phyloP scores from a whole-genome alignment of 2,329 filamentous ascomycete genomes.

The Calonectria montana region DNA sequence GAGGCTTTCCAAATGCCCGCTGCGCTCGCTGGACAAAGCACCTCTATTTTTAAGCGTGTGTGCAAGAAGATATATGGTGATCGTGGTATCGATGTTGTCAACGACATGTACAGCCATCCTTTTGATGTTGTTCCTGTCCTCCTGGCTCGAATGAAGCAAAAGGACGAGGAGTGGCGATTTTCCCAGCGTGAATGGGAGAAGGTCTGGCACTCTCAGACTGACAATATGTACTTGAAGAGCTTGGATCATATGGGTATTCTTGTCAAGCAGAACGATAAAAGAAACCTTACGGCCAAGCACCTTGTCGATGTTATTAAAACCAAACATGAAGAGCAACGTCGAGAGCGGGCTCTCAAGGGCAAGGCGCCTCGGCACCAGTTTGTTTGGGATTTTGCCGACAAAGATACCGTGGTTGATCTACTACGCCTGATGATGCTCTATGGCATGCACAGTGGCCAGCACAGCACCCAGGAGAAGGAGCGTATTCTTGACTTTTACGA shows the following conservation, averaged over 20 bases:
- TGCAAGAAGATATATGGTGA: conserved; percentile 98
- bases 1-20: conserved; percentile 81
- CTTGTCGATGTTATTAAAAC: conserved; percentile 92
- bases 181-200: conserved; percentile 99
- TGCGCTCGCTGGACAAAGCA: conserved; percentile 90
- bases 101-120: conserved; percentile 85
- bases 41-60: conserved; percentile 95
- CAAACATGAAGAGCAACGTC: conserved; percentile 90
- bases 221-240: conserved; percentile 94
- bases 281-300: conserved; percentile 89
- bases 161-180: conserved; percentile 97
- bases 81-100: conserved; percentile 84
- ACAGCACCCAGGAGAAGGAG: conserved; percentile 78
- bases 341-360: conserved; percentile 72
- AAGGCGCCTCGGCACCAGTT: conserved; percentile 78
- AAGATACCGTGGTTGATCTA: conserved; percentile 73
- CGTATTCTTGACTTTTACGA: conserved; percentile 81
- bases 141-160: conserved; percentile 90
- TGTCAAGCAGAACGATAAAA: conserved; percentile 90
- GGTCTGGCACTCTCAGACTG: conserved; percentile 96
- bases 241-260: conserved; percentile 96
- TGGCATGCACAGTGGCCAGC: conserved; percentile 75
- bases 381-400: conserved; percentile 78
- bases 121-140: conserved; percentile 91
- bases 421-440: conserved; percentile 73